Evolutionary conservation across 257 asterid genomes (phyloP).

Genomic region (Salvia rosmarinus): DNA sequence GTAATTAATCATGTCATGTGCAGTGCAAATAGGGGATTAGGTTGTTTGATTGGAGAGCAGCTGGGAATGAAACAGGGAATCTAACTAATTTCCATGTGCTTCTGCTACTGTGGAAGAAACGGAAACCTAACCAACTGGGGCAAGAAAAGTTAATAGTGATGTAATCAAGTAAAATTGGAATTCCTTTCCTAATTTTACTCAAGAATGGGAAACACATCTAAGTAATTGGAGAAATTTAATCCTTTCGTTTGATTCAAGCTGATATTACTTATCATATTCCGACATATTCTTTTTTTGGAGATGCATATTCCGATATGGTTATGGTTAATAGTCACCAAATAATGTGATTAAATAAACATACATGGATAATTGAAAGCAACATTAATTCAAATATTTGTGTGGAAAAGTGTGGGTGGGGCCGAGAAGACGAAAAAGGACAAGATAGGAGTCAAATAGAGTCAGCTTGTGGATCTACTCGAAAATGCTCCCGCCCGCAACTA

Average conservation of each 20-base stretch:
- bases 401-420: not conserved
- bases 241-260: not conserved
- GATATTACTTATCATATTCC: not conserved
- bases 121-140: not conserved
- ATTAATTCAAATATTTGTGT: not conserved
- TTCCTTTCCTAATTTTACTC: not conserved
- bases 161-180: not conserved
- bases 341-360: not conserved
- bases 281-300: not conserved
- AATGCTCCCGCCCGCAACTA: slow-evolving; percentile 33
- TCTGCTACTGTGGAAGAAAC: not conserved
- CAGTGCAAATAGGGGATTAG: not conserved
- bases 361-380: not conserved
- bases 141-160: not conserved
- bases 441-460: slow-evolving; percentile 41
- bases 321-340: not conserved
- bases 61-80: slow-evolving; percentile 14
- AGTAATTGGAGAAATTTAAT: not conserved
- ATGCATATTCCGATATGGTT: not conserved
- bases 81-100: slow-evolving; percentile 16
- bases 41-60: slow-evolving; percentile 2
- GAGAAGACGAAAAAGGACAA: slow-evolving; percentile 28
- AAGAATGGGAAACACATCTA: not conserved
- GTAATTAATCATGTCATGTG: not conserved
- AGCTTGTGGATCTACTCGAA: slow-evolving; percentile 25